These are phyloP conservation scores for Dipodascus geniculatus DNA, from an alignment of 805 yeast genomes.

Conservation along the genomic window DNA sequence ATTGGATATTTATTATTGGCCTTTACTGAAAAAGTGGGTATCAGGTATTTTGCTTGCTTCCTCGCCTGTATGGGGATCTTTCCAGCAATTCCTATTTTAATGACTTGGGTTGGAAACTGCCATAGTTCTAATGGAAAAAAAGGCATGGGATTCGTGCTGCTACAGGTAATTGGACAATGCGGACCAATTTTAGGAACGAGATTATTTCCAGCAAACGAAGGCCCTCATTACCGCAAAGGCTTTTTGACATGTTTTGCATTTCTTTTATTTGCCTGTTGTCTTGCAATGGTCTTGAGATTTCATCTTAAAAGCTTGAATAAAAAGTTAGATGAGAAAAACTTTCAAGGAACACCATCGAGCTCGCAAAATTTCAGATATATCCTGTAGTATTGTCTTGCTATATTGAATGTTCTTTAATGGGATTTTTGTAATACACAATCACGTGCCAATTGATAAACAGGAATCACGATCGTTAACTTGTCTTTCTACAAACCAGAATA, in stretches of 20 bases:
- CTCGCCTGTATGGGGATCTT: constrained; percentile 19
- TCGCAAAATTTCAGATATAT: not conserved
- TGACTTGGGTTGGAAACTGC: constrained; percentile 21
- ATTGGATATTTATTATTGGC: constrained; percentile 20
- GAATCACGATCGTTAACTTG: too few species aligned
- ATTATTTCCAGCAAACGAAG: constrained; percentile 14
- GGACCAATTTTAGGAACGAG: constrained; percentile 23
- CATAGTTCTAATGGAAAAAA: constrained; percentile 16
- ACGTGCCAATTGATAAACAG: not conserved
- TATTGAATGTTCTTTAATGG: not conserved
- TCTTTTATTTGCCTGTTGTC: constrained; percentile 7
- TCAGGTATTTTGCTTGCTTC: constrained; percentile 21
- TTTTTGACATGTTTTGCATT: constrained; percentile 15
- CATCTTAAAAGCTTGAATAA: not conserved
- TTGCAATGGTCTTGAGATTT: constrained; percentile 8
- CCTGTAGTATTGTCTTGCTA: not conserved
- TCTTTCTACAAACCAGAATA: too few species aligned
- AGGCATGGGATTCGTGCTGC: constrained; percentile 20
- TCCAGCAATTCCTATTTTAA: constrained; percentile 18
- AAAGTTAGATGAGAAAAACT: not conserved
- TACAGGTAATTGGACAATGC: constrained; percentile 21
- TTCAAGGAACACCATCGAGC: not conserved
- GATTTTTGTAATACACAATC: not conserved
- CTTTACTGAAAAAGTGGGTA: constrained; percentile 13
- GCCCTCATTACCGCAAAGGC: constrained; percentile 14